Base-by-base conservation (phyloP, 805 yeast genomes). In the Cyberlindnera xishuangbannaensis region DNA sequence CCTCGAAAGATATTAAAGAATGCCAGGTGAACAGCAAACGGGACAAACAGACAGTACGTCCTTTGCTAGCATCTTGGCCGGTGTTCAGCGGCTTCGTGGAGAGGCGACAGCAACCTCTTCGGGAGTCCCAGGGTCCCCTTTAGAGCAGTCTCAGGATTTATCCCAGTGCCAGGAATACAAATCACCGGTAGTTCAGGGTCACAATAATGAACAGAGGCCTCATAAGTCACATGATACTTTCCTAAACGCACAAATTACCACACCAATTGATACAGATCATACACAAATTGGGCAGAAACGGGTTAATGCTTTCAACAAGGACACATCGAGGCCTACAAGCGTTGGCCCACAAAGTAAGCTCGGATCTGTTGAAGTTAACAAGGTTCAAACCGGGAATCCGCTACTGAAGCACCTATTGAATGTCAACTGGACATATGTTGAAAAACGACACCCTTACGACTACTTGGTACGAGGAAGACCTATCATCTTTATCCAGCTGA, bases 311-410 rank as follows among this genome's bases (percentile, higher is more conserved):
- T 50, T 47, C 34, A 43, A 37, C 19, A 48, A 42, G 30, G 49
- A 41, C 21, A 33, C 45, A 15, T 28, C 47, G n/a, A 25, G 16
- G 27, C 9, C 34, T n/a, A 10, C 26, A 24, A n/a, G n/a, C n/a
- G n/a, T n/a, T n/a, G 39, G 44, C 6, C 36, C 44, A n/a, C 14
- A 26, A 35, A 12, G 41, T 10, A 47, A 47, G 17, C 50, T 49
- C 2, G 34, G 56, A 14, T 56, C 71, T 3, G 65, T 78, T 1
- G 67, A 71, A 26, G 83, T 82, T 5, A 71, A 78, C 26, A 71
- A 73, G 25, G 67, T 80, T 0, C 92, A 83, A 51, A 74, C 70
- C 30, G 88, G 84, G 1, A 83, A 83, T 49, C 90, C 90, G 6
- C 53, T 83, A 25, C 56, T 83, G 7, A 68, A 69, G 28, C 62